Evolutionary conservation across 768 basidiomycete species (phyloP), one percentile per base, ranked within the genome.

Genomic region (Calvatia gigantea): DNA sequence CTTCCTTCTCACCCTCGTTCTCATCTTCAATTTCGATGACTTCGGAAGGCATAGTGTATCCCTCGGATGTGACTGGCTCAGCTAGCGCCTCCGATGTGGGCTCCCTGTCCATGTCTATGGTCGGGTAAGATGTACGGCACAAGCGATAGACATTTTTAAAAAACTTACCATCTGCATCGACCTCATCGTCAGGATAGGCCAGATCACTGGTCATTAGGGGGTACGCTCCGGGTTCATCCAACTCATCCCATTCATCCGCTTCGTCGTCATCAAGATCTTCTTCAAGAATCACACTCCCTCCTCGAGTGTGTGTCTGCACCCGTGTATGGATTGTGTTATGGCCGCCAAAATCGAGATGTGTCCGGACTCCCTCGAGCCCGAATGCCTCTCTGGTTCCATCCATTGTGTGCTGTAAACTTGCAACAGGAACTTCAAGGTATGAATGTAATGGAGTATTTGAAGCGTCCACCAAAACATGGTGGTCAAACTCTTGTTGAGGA

Each of bases 201-300:
- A 49, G 23, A 17, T 56, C 54, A 42, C 54, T 49, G 1, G 54
- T 55, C 54, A 55, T 55, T 37, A 55, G 19, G 17, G 47, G 54
- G 12, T 41, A 53, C 5, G 42, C 32, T 43, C 43, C 46, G n/a
- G 54, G 41, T 19, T 58, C 38, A 8, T 47, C 47, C 2, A 29
- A n/a, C 28, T 43, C 45, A 19, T 55, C 45, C n/a, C 28, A 44
- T 8, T 42, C 58, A 23, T 62, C 58, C n/a, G 51, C 53, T 11
- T 41, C 53, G 28, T 62, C 61, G 29, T 56, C 53, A n/a, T 58
- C 56, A 3, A 58, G n/a, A 35, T 23, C 48, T 21, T 38, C 19
- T 35, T 37, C 52, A 9, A 27, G 4, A 25, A 27, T 25, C 1
- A 23, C 28, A 4, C 28, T 14, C 29, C 19, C 19, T 11, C 9